Base-by-base conservation (phyloP, 208 protist species). In the Crithidia mellificae region DNA sequence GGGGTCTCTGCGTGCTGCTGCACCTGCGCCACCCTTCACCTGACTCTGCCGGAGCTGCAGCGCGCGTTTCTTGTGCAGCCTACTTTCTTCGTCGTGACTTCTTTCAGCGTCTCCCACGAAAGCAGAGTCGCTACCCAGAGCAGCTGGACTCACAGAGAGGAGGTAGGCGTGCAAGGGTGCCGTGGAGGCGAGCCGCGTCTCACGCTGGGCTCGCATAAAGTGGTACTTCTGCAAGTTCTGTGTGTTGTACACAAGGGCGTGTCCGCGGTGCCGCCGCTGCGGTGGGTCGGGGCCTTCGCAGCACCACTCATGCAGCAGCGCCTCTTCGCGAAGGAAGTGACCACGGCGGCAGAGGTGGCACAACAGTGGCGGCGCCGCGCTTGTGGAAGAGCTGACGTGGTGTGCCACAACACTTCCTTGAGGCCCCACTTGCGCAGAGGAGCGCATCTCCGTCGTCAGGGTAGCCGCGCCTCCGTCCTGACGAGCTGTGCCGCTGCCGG, bases 271-370 rank as follows among this genome's bases (percentile, higher is more conserved):
- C 34, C 77, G 69, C 20, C 83, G 75, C 9, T 49, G 36, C 51
- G 49, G 57, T 2, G 82, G 83, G 25, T 63, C 50, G 25, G 83
- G 84, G 7, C 87, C 90, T 55, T 95, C 87, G 62, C 90, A 95
- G 57, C 74, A 79, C 87, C 90, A 95, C 59, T 87, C 78, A 64
- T 85, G 74, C 25, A 89, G 72, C 12, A 90, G 80, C 30, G 76
- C 80, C 25, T 64, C 61, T 51, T 85, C 86, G 8, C 61, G 52
- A 22, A 76, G 32, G 30, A 95, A 75, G 43, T 71, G 49, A 24
- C 85, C 90, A 12, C 46, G 62, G 6, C 74, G 58, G 62, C 90
- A 95, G 38, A 93, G 74, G 39, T 88, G 87, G 55, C 90, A 95
- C 41, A 44, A 32, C 46, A 39, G 46, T 15, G 44, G 29, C 6